Percentiles rank a stretch among this genome's conserved stretches.
Evolutionary conservation across 257 asterid genomes (phyloP).

Genomic region (Solanum neorickii): DNA sequence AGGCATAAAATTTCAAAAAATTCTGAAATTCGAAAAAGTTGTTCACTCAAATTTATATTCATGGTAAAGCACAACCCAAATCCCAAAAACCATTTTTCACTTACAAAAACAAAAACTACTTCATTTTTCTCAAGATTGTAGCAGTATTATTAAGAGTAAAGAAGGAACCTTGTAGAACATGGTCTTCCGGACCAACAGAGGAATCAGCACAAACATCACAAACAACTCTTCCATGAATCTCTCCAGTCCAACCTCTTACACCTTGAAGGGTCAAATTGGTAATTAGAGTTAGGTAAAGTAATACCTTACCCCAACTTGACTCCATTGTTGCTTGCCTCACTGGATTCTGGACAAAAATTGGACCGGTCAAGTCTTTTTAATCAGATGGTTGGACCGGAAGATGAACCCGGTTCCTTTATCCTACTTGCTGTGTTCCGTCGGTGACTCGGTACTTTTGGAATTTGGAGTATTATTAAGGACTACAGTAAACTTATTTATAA

Average conservation of each 20-base stretch:
- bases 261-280: slow-evolving; percentile 8
- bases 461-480: background rate
- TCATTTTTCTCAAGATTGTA: background rate
- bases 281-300: background rate
- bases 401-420: background rate
- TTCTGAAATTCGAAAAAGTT: background rate
- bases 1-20: background rate
- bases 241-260: slow-evolving; percentile 72
- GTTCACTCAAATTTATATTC: background rate
- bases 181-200: slow-evolving; percentile 84
- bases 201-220: slow-evolving; percentile 96
- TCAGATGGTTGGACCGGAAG: background rate
- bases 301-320: slow-evolving; percentile 13
- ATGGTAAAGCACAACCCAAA: background rate
- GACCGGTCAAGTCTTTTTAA: background rate
- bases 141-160: background rate
- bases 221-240: slow-evolving; percentile 75
- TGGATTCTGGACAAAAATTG: background rate
- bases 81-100: background rate
- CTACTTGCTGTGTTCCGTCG: background rate
- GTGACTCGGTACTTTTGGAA: background rate
- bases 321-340: slow-evolving; percentile 16
- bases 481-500: too few species aligned
- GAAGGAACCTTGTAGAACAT: slow-evolving; percentile 42
- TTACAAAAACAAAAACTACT: background rate